Base-by-base conservation (phyloP, 2,329 filamentous ascomycete species). In the Phyllosticta citribraziliensis region DNA sequence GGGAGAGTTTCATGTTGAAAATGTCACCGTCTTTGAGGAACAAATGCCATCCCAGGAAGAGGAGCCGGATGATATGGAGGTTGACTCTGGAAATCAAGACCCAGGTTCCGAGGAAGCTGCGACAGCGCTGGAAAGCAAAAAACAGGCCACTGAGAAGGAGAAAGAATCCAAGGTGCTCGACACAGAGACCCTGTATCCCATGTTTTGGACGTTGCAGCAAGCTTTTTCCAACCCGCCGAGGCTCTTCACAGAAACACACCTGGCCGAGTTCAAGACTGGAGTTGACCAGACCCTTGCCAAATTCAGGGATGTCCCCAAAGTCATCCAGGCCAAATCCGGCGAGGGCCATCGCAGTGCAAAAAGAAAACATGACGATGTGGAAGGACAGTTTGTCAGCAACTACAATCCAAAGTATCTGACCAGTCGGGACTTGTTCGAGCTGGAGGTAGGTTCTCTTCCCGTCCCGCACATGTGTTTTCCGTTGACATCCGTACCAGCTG, bases 371-470 rank as follows among this genome's bases (percentile, higher is more conserved):
- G 80, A 82, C 11, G 80, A 80, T 57, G 83, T 84, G 8, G 79
- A 83, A 56, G 82, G 84, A 60, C 86, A 87, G 63, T 77, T 86
- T 57, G 81, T 85, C 24, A 88, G 85, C 69, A 86, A 84, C 24
- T 97, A 96, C 76, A 99, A 99, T 69, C 93, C 95, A 1, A 99
- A 97, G 71, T 99, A 99, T 72, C 82, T 99, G 19, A 99, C 94
- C n/a, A 97, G 92, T 73, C 84, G 88, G 65, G 95, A 99, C 72
- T 80, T 99, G 1, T 99, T 99, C 73, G 91, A 95, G 68, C 83
- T 99, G 54, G 94, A 99, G 82, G 88, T 91, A 80, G 63, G 77
- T 69, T 56, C 24, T 60, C 62, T 56, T 20, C 24, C 25, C 12
- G 19, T 25, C 9, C 6, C 19, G 47, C n/a, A 27, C 33, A 55